phyloP scores from a whole-genome alignment of 2,329 filamentous ascomycete genomes.

The Diatrype stigma region DNA sequence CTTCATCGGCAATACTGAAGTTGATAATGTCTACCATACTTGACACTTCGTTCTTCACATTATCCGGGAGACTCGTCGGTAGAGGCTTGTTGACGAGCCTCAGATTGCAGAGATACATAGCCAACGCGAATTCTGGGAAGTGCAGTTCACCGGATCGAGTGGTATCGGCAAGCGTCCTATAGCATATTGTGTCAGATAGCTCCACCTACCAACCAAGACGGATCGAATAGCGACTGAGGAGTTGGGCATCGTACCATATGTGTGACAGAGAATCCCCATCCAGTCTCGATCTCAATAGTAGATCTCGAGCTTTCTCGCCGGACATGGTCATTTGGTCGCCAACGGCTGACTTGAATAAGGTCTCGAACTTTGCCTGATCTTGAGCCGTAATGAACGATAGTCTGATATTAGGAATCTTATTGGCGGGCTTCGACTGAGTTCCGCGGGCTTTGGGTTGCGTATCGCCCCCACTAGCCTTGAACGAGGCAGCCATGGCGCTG shows the following conservation, averaged over 20 bases:
- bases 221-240: neutral
- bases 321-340: constrained; percentile 84
- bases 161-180: constrained; percentile 85
- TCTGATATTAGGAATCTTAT: constrained; percentile 88
- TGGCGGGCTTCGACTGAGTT: constrained; percentile 46
- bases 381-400: constrained; percentile 93
- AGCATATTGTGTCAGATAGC: constrained; percentile 14
- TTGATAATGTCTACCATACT: constrained; percentile 99
- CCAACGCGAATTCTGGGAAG: constrained; percentile 94
- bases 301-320: constrained; percentile 85
- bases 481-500: constrained; percentile 62
- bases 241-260: constrained; percentile 65
- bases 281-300: constrained; percentile 83
- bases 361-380: constrained; percentile 96
- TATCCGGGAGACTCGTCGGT: constrained; percentile 72
- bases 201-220: constrained; percentile 2
- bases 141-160: constrained; percentile 94
- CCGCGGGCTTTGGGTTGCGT: constrained; percentile 40
- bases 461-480: constrained; percentile 48
- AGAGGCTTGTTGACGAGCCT: constrained; percentile 83
- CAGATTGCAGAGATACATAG: constrained; percentile 98
- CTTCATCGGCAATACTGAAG: constrained; percentile 81
- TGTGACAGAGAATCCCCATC: constrained; percentile 83
- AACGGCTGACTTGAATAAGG: constrained; percentile 92
- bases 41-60: constrained; percentile 91